Evolutionary conservation across 768 basidiomycete species (phyloP), one percentile per base, ranked within the genome.

Genomic region (Suillus alpinus): DNA sequence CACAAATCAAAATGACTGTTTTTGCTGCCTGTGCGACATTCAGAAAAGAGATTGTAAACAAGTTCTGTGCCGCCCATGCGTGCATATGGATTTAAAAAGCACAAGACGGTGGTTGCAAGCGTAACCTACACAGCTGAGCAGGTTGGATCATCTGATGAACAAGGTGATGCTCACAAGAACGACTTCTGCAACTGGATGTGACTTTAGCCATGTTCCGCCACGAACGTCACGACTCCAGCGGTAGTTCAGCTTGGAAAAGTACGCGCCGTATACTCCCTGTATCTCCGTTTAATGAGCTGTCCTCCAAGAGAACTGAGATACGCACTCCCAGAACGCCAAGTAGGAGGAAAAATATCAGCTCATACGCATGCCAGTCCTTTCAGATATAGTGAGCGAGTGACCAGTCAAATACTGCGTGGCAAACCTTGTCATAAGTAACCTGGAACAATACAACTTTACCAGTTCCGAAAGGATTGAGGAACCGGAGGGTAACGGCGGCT

Each of bases 11-110:
- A 82, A 58, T 87, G 83, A 18, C 77, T 80, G 65, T 86, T 80
- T 6, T 75, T 68, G 58, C 84, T 81, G 52, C 81, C 83, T 0
- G 78, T 71, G 32, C 79, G 81, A 67, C 96, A 99, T 76, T 97
- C 95, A 0, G 90, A 82, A 69, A 98, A 94, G 50, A 98, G 86
- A 62, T 88, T 88, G 70, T 92, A 94, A 57, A 99, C 91, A 26
- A 98, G 87, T 68, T 99, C 95, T 2, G 96, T 95, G 3, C 96
- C 94, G 57, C 94, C 89, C 91, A 98, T 95, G 40, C 90, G 86
- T 6, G 93, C 90, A 69, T 88, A 98, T 0, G 91, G 89, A 71
- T 95, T 97, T 57, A 92, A 75, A 77, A 95, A 96, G 65, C 89
- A 90, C 47, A 96, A 73, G 4, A 84, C 65, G 0, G 91, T 84